Percentiles rank a stretch among this genome's conserved stretches.
These are phyloP conservation scores for Nicotiana noctiflora DNA, from an alignment of 257 asterid species.

Conservation along the genomic window DNA sequence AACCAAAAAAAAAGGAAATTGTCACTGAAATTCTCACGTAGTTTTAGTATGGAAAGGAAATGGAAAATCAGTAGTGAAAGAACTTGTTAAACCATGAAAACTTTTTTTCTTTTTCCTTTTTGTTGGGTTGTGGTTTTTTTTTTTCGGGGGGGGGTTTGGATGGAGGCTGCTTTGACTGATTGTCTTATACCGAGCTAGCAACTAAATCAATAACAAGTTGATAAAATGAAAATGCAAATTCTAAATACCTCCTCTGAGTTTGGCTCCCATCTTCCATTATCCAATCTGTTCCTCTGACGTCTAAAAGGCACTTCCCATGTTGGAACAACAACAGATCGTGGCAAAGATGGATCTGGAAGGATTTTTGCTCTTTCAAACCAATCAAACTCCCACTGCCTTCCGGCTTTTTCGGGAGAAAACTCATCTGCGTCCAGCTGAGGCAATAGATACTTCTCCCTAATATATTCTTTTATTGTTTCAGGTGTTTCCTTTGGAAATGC, in stretches of 20 bases:
- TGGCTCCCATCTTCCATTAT: slow-evolving; percentile 70
- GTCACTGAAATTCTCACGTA: not conserved
- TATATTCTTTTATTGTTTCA: slow-evolving; percentile 52
- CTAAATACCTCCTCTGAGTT: slow-evolving; percentile 68
- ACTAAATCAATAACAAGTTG: not conserved
- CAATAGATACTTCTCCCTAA: slow-evolving; percentile 55
- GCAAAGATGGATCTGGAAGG: slow-evolving; percentile 67
- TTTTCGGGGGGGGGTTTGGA: too few species aligned
- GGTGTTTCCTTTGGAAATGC: slow-evolving; percentile 90
- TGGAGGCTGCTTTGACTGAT: not conserved
- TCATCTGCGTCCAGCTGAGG: slow-evolving; percentile 80
- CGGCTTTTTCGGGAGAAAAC: slow-evolving; percentile 70
- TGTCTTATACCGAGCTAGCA: not conserved
- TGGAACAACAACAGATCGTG: slow-evolving; percentile 76
- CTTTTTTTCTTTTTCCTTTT: not conserved
- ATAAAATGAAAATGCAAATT: slow-evolving; percentile 9
- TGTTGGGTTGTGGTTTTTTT: not conserved
- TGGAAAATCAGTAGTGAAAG: not conserved
- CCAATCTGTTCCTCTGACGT: slow-evolving; percentile 36
- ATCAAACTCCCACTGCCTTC: slow-evolving; percentile 97
- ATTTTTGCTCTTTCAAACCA: slow-evolving; percentile 87
- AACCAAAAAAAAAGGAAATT: not conserved
- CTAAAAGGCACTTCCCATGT: slow-evolving; percentile 85
- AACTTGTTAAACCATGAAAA: not conserved
- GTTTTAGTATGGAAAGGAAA: not conserved